Conservation (phyloP, 495 filamentous ascomycete genomes). For the Tuber brumale region DNA sequence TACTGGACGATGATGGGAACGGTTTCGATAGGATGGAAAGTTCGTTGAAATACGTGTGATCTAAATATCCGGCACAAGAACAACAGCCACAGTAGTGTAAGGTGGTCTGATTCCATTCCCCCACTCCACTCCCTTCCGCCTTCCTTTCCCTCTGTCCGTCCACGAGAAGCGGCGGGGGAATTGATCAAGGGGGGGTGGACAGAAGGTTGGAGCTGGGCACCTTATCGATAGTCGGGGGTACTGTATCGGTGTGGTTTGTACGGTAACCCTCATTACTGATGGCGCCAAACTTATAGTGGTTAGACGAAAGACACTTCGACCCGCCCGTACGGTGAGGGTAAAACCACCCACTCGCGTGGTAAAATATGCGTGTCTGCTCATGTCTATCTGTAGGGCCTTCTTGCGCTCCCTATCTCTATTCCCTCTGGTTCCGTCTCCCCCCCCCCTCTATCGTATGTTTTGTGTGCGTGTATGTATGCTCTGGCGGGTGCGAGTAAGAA, state of each 20-base stretch:
- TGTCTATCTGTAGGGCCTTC: neutral
- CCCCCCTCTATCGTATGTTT: neutral
- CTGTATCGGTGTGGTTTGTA: neutral
- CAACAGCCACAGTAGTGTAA: neutral
- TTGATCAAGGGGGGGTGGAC: neutral
- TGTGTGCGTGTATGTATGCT: neutral
- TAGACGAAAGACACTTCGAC: neutral
- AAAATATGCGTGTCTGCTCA: neutral
- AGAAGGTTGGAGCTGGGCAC: neutral
- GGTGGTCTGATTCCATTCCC: neutral
- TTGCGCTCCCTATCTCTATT: neutral
- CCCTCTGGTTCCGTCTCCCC: neutral
- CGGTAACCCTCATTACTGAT: neutral
- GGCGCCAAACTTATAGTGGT: neutral
- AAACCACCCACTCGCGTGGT: neutral
- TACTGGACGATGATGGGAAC: neutral
- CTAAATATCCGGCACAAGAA: neutral
- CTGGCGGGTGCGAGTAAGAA: neutral
- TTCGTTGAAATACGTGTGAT: neutral
- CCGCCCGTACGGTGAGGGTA: neutral
- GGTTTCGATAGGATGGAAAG: neutral
- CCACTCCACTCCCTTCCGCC: neutral
- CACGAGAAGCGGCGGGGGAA: neutral
- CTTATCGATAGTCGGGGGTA: neutral
- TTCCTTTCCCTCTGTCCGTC: neutral